Evolutionary conservation across 1,139 yeast species (phyloP).

Genomic region (Tardiomyces blankii): DNA sequence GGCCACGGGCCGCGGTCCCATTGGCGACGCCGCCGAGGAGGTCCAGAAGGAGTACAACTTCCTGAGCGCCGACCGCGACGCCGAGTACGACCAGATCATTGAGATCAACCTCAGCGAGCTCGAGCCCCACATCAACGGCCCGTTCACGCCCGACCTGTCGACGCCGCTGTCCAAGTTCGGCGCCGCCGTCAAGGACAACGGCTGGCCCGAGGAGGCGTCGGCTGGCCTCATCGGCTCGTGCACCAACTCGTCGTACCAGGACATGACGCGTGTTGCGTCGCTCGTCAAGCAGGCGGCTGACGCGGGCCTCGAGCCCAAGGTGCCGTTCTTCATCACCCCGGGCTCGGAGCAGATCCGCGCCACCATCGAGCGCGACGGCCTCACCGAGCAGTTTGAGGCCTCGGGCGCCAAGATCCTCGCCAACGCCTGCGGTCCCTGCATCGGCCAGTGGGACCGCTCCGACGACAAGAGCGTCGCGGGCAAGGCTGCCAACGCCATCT

Average conservation of each 20-base stretch:
- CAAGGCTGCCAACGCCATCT: slow-evolving; percentile 57
- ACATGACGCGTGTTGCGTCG: slow-evolving; percentile 90
- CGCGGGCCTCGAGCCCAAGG: slow-evolving; percentile 83
- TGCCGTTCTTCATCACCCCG: slow-evolving; percentile 90
- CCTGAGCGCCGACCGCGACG: slow-evolving; percentile 69
- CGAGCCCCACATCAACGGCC: slow-evolving; percentile 91
- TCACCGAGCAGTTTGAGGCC: slow-evolving; percentile 63
- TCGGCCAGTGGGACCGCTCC: slow-evolving; percentile 94
- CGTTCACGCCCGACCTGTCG: slow-evolving; percentile 89
- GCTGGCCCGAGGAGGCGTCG: slow-evolving; percentile 72
- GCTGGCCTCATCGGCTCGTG: slow-evolving; percentile 97
- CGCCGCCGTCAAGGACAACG: slow-evolving; percentile 47
- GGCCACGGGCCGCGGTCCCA: slow-evolving; percentile 72
- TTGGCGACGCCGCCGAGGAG: slow-evolving; percentile 66
- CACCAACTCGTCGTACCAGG: slow-evolving; percentile 95
- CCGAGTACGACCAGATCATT: slow-evolving; percentile 71
- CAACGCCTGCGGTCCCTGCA: slow-evolving; percentile 98
- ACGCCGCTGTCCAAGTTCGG: slow-evolving; percentile 74
- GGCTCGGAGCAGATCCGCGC: slow-evolving; percentile 99
- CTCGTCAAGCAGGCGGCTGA: slow-evolving; percentile 74
- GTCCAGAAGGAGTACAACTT: slow-evolving; percentile 48
- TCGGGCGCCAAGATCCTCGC: slow-evolving; percentile 89
- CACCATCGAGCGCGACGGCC: slow-evolving; percentile 90
- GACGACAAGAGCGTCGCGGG: slow-evolving; percentile 41
- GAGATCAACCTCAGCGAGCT: slow-evolving; percentile 65